Conservation (phyloP, 1,284 basidiomycete species). For the Cutaneotrichosporon dermatis region DNA sequence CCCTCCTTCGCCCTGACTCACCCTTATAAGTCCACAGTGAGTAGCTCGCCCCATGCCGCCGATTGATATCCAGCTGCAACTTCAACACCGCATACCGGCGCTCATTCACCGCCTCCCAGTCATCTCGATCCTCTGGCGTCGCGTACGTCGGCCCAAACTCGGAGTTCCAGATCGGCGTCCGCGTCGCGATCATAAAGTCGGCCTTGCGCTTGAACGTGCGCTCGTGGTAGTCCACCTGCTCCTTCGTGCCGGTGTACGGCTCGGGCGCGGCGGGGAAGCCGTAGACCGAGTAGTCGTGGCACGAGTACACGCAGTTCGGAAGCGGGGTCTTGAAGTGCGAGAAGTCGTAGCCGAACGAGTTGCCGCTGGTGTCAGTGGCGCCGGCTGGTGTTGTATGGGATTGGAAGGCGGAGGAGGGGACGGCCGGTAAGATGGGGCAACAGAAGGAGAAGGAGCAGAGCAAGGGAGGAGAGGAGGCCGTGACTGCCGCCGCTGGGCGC, state of each 20-base stretch:
- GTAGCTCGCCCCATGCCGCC: conserved; percentile 2
- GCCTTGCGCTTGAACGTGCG: conserved; percentile 46
- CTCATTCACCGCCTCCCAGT: conserved; percentile 6
- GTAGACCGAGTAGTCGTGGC: conserved; percentile 62
- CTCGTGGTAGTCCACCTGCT: conserved; percentile 54
- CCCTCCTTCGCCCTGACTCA: no score
- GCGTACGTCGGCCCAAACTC: conserved; percentile 9
- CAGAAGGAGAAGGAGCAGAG: no score
- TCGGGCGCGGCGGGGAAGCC: conserved; percentile 5
- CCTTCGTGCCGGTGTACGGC: conserved; percentile 38
- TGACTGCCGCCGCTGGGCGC: no score
- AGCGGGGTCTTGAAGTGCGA: conserved; percentile 59
- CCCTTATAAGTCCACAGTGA: conserved; percentile 7
- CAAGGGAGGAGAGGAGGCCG: no score
- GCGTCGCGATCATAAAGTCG: conserved; percentile 1
- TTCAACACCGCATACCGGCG: conserved; percentile 5
- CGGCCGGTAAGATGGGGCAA: no score
- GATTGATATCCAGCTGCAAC: conserved; percentile 8
- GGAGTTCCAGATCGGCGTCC: conserved; percentile 6
- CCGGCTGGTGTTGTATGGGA: no score
- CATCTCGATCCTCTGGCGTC: background rate
- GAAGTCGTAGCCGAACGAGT: conserved; percentile 70
- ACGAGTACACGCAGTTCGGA: conserved; percentile 64
- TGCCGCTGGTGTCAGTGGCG: conserved; percentile 43
- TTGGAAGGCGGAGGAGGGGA: no score